Evolutionary conservation across 2,329 filamentous ascomycete species (phyloP).

Genomic region (Periconia sp.): DNA sequence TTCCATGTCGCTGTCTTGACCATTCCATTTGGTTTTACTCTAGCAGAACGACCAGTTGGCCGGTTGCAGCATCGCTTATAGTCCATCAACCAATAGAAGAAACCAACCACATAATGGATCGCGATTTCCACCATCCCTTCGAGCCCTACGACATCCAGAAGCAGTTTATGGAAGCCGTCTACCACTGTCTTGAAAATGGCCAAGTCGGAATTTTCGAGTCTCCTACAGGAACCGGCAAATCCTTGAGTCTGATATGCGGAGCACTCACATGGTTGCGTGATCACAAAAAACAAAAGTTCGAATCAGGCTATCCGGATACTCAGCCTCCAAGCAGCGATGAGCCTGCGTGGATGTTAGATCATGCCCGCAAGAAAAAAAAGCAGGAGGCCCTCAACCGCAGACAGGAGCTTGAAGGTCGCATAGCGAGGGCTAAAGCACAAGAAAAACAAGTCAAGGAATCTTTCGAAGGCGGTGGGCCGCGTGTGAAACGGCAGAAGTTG

Average conservation of each 20-base stretch:
- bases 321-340: constrained; percentile 63
- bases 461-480: constrained; percentile 50
- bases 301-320: constrained; percentile 53
- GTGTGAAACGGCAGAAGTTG: constrained; percentile 47
- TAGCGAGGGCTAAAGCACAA: constrained; percentile 63
- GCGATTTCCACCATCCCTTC: constrained; percentile 83
- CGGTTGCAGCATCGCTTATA: too few relatives aligned
- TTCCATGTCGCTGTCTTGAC: too few relatives aligned
- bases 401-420: constrained; percentile 72
- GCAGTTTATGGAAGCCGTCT: constrained; percentile 83
- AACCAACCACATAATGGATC: constrained; percentile 1
- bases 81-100: background rate
- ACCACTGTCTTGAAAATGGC: constrained; percentile 74
- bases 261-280: constrained; percentile 89
- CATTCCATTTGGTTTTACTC: too few relatives aligned
- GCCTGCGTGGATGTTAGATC: constrained; percentile 81
- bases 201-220: constrained; percentile 89
- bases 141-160: constrained; percentile 85
- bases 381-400: constrained; percentile 67
- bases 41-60: too few relatives aligned
- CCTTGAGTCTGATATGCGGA: constrained; percentile 85
- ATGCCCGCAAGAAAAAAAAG: constrained; percentile 69
- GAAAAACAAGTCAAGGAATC: constrained; percentile 62
- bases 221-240: constrained; percentile 93
- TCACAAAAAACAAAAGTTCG: constrained; percentile 66